Evolutionary conservation across 1,284 basidiomycete genomes (phyloP).

Genomic region (Moesziomyces sp.): DNA sequence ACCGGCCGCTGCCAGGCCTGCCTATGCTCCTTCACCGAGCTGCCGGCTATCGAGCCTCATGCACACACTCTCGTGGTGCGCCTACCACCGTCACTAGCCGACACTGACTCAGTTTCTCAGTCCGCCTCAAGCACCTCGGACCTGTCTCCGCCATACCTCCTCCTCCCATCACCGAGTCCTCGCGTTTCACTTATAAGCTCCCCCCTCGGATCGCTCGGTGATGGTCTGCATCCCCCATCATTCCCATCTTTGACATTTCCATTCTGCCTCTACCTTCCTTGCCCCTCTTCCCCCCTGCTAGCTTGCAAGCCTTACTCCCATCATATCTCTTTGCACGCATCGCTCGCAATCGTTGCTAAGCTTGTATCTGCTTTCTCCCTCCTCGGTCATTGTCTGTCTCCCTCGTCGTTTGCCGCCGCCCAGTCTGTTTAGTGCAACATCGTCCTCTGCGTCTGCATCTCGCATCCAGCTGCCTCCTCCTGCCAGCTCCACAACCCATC

Average conservation of each 20-base stretch:
- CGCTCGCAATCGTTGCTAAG: constrained; percentile 7
- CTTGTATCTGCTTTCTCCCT: constrained; percentile 21
- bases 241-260: constrained; percentile 23
- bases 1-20: not conserved
- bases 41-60: not conserved
- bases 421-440: not conserved
- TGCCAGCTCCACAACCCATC: constrained; percentile 5
- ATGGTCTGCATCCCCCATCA: constrained; percentile 33
- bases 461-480: constrained; percentile 15
- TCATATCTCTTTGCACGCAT: constrained; percentile 27
- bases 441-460: constrained; percentile 18
- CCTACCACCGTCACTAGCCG: constrained; percentile 8
- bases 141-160: constrained; percentile 19
- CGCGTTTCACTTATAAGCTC: constrained; percentile 36
- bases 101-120: constrained; percentile 26
- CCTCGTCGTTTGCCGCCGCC: constrained; percentile 11
- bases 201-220: constrained; percentile 50
- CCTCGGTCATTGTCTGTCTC: constrained; percentile 12
- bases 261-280: constrained; percentile 18
- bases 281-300: constrained; percentile 7
- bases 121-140: constrained; percentile 47
- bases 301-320: constrained; percentile 24
- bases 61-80: constrained; percentile 14
- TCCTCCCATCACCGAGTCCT: constrained; percentile 35
- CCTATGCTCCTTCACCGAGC: constrained; percentile 1